Base-by-base conservation (phyloP, 108 stramenopile genomes). In the Cyclotella baltica region DNA sequence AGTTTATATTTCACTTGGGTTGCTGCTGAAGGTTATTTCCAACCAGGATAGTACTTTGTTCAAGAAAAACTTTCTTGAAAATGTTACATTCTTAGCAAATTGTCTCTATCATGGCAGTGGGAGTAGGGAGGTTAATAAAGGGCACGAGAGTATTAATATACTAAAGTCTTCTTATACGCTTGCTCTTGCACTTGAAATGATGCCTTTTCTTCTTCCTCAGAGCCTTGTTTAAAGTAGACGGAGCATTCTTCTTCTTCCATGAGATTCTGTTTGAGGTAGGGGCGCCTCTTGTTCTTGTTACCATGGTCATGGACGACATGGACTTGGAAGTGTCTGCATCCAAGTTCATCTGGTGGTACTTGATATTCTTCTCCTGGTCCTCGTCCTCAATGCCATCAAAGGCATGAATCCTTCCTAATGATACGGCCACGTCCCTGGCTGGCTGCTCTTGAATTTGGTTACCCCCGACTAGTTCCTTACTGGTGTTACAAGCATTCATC, bases 61-160 rank as follows among this genome's bases (percentile, higher is more conserved):
- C n/a, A n/a, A n/a, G n/a, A n/a, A n/a, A n/a, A n/a, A n/a, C n/a
- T n/a, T n/a, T n/a, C n/a, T n/a, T n/a, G n/a, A n/a, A n/a, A n/a
- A n/a, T n/a, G n/a, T n/a, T n/a, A n/a, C n/a, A n/a, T n/a, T n/a
- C n/a, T n/a, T n/a, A n/a, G n/a, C n/a, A n/a, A n/a, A n/a, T n/a
- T n/a, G n/a, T n/a, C n/a, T n/a, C n/a, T n/a, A n/a, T n/a, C n/a
- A n/a, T n/a, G n/a, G n/a, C n/a, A n/a, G n/a, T n/a, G n/a, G n/a
- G n/a, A n/a, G n/a, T n/a, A 3, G 76, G 69, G 9, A 81, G 47
- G 61, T 81, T 73, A 35, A 81, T 75, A 33, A 81, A 81, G 16
- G 80, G 80, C 3, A 81, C 80, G 29, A 81, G 65, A 18, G 31
- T 64, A 27, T 81, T 81, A 25, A 70, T 51, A 16, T 46, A 48